Conservation (phyloP, 176 grass and related monocot genomes). For the Dendrocalamus sinicus region DNA sequence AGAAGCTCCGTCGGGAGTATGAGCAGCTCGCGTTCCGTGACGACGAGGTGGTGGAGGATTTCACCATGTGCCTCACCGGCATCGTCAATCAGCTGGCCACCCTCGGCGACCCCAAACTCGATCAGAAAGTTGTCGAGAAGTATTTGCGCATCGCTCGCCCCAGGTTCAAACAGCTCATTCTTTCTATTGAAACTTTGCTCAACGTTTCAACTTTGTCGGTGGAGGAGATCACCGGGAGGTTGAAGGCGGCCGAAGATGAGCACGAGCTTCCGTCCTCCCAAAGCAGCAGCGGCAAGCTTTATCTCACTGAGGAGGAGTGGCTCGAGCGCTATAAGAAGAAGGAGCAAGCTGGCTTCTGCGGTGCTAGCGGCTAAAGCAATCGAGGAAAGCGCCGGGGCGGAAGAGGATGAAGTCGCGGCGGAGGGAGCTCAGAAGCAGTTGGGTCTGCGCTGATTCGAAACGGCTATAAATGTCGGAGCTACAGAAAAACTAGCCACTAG, state of each 20-base stretch:
- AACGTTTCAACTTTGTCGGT: rapidly evolving
- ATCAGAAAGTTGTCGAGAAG: rapidly evolving
- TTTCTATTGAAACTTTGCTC: rapidly evolving
- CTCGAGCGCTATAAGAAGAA: not conserved
- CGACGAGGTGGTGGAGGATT: not conserved
- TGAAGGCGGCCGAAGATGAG: not conserved
- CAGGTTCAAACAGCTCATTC: not conserved
- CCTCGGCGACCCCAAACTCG: rapidly evolving
- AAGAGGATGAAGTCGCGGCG: rapidly evolving
- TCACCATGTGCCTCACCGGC: not conserved
- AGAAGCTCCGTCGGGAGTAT: not conserved
- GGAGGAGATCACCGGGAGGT: rapidly evolving
- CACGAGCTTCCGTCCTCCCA: rapidly evolving
- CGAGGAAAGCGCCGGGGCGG: rapidly evolving
- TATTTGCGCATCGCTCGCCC: rapidly evolving
- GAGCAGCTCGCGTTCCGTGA: not conserved
- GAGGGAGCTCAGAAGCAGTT: rapidly evolving
- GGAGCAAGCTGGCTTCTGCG: rapidly evolving
- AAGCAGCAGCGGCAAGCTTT: rapidly evolving
- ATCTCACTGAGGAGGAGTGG: not conserved
- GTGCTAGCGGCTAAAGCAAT: rapidly evolving
- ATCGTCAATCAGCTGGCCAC: not conserved
- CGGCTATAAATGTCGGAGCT: rapidly evolving
- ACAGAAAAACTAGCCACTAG: rapidly evolving
- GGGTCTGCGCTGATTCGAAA: rapidly evolving